Evolutionary conservation across 805 yeast genomes (phyloP).

Genomic region (Saccharomycopsis sp.): DNA sequence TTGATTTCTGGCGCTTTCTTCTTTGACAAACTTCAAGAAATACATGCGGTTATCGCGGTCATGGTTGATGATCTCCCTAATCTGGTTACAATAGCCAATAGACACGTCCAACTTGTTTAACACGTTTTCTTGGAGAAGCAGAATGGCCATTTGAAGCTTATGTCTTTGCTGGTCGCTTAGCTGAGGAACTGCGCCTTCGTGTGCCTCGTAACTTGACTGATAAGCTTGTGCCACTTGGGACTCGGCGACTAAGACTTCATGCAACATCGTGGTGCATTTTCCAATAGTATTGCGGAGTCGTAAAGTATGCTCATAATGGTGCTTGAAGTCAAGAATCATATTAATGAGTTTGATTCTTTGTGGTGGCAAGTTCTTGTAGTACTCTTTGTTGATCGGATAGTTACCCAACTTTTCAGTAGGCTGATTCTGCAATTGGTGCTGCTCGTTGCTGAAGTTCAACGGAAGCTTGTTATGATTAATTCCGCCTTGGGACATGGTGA

Average conservation of each 20-base stretch:
- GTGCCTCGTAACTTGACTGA: background rate
- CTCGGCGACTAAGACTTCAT: background rate
- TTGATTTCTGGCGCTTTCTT: background rate
- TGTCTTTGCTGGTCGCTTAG: slow-evolving; percentile 3
- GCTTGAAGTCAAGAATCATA: slow-evolving; percentile 11
- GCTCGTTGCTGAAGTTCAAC: background rate
- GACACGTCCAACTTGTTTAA: slow-evolving; percentile 4
- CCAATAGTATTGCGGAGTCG: background rate
- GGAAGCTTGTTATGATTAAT: background rate
- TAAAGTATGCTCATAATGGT: slow-evolving; percentile 7
- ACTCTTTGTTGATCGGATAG: background rate
- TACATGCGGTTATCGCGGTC: slow-evolving; percentile 15
- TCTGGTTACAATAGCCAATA: slow-evolving; percentile 9
- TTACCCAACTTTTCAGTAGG: background rate
- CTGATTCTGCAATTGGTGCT: background rate
- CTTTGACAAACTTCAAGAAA: background rate
- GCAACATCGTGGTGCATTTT: background rate
- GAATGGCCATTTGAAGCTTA: background rate
- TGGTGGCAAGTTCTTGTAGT: slow-evolving; percentile 6
- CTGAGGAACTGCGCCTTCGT: background rate
- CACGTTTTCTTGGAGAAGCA: slow-evolving; percentile 6
- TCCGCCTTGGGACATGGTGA: background rate
- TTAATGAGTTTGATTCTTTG: slow-evolving; percentile 11
- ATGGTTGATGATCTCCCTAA: slow-evolving; percentile 12
- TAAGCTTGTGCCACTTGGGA: background rate